Base-by-base conservation (phyloP, 495 filamentous ascomycete species). In the Xeromyces bisporus region DNA sequence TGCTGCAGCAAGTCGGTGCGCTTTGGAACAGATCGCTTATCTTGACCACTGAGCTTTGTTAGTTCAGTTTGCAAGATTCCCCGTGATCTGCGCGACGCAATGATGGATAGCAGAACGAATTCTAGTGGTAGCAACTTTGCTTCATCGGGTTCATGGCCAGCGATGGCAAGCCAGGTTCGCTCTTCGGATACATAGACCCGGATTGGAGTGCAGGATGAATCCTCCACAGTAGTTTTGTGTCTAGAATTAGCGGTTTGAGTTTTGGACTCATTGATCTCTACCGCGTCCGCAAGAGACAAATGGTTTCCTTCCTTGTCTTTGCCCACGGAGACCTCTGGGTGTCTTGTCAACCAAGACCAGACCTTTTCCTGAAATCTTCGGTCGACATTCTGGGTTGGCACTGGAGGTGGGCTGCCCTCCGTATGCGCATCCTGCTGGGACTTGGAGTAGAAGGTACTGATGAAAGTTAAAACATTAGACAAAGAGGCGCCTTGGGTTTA, bases 1-100 rank as follows among this genome's bases (percentile, higher is more conserved):
- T 63, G 60, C 13, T 69, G 68, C 12, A 94, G 64, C 1, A 63
- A 55, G 38, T 84, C 77, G 1, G 86, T 93, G 24, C 87, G 66
- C 29, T 71, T 71, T 8, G 86, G 83, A 4, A 93, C 69, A 2
- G 86, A 93, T 26, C 83, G 68, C 46, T 91, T 91, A 49, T 93
- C 83, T 53, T 93, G 86, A 12, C 77, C 75, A 37, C 80, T 83
- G 6, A 78, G 46, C 18, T 57, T 66, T 13, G 75, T 69, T n/a
- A 93, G 58, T 12, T 86, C 74, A 6, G 76, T 71, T 52, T 94
- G 87, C 1, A 76, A 53, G 23, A 93, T 79, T 9, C 86, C 86
- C 13, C 70, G 53, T 20, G 64, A 58, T 33, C 75, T 69, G 33
- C 58, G 61, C 2, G 75, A 69, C n/a, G 77, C 84, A 42, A 94